Conservation (phyloP, 805 yeast genomes). For the Ogataea philodendri region DNA sequence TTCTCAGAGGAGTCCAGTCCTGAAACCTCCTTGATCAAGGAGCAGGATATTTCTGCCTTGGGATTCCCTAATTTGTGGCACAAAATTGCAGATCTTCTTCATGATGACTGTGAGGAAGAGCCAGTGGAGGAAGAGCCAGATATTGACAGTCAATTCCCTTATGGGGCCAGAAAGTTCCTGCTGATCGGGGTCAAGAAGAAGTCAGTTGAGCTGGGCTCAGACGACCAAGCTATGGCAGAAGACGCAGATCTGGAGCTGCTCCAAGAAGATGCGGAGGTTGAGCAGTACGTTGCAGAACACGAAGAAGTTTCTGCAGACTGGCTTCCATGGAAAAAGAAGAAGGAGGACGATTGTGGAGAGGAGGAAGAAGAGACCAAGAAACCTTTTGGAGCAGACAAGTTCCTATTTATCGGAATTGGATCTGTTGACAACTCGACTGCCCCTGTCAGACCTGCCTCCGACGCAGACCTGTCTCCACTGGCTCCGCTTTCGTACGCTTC, state of each 20-base stretch:
- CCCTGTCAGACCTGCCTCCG: slow-evolving; percentile 1
- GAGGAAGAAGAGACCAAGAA: slow-evolving; percentile 15
- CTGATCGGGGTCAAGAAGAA: slow-evolving; percentile 25
- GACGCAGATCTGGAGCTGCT: slow-evolving; percentile 4
- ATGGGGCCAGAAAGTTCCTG: slow-evolving; percentile 29
- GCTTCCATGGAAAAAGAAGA: slow-evolving; percentile 15
- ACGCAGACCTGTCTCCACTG: slow-evolving; percentile 1
- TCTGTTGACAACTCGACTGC: slow-evolving; percentile 14
- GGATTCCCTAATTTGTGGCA: slow-evolving; percentile 32
- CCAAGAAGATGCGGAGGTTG: slow-evolving; percentile 1
- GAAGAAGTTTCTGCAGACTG: slow-evolving; percentile 8
- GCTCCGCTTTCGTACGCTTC: slow-evolving; percentile 5
- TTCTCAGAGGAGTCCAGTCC: slow-evolving; percentile 9
- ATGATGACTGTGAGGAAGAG: slow-evolving; percentile 11
- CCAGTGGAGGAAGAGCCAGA: not conserved
- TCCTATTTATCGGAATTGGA: slow-evolving; percentile 31
- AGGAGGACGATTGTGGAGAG: slow-evolving; percentile 20
- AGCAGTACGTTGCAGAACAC: slow-evolving; percentile 6
- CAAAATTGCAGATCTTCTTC: slow-evolving; percentile 17
- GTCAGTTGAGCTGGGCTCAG: slow-evolving; percentile 6
- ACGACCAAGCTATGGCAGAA: slow-evolving; percentile 4
- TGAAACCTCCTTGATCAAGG: slow-evolving; percentile 21
- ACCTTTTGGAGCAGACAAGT: slow-evolving; percentile 27
- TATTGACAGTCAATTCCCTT: slow-evolving; percentile 25
- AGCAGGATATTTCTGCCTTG: slow-evolving; percentile 26